Evolutionary conservation across 2,329 filamentous ascomycete species (phyloP).

Genomic region (Xylariaceae sp.): DNA sequence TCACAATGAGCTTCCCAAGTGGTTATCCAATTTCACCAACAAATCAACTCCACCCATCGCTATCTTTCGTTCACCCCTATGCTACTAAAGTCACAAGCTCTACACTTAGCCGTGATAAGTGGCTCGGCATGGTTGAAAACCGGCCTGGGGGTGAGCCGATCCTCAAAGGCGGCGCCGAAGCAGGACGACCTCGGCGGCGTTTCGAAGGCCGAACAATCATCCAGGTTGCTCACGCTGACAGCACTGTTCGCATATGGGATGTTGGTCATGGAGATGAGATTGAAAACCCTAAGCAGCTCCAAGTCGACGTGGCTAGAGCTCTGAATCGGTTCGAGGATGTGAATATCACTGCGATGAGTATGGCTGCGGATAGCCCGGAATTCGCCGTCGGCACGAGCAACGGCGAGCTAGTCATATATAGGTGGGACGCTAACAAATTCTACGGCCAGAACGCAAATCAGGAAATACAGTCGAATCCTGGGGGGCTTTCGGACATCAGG

Average conservation of each 20-base stretch:
- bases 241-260: conserved; percentile 92
- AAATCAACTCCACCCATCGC: conserved; percentile 87
- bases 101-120: conserved; percentile 76
- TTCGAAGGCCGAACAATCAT: conserved; percentile 86
- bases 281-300: conserved; percentile 81
- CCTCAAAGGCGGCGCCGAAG: conserved; percentile 79
- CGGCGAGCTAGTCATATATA: conserved; percentile 87
- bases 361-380: conserved; percentile 83
- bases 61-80: conserved; percentile 91
- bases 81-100: conserved; percentile 76
- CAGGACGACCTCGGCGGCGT: conserved; percentile 71
- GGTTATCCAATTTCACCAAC: conserved; percentile 91
- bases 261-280: conserved; percentile 90
- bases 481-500: conserved; percentile 76
- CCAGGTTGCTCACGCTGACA: conserved; percentile 87
- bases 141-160: conserved; percentile 79
- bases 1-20: conserved; percentile 90
- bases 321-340: conserved; percentile 80
- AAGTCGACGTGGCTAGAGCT: conserved; percentile 85
- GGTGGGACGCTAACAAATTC: conserved; percentile 83
- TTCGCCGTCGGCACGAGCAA: conserved; percentile 79
- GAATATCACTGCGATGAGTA: conserved; percentile 78
- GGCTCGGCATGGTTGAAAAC: conserved; percentile 90
- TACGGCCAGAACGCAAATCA: conserved; percentile 68
- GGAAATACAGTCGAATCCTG: conserved; percentile 64